These are phyloP conservation scores for Neonectria sp. DNA, from an alignment of 2,329 filamentous ascomycete species.

Conservation along the genomic window DNA sequence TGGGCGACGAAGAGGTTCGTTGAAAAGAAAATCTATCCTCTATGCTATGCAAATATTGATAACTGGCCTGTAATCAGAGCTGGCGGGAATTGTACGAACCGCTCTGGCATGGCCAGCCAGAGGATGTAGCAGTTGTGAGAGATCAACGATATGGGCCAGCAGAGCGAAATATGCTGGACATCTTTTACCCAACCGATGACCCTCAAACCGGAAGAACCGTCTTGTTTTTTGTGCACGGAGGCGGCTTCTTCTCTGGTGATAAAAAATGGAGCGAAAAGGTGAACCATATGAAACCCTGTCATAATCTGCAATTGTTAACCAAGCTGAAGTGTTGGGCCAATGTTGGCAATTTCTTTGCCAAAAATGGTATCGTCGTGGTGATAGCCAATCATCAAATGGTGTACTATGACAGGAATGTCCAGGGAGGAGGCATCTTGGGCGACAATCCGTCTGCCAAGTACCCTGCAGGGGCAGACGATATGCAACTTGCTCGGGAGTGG, in stretches of 20 bases:
- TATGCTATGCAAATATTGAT: too few relatives aligned
- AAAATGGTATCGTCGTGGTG: conserved; percentile 28
- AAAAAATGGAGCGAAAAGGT: conserved; percentile 33
- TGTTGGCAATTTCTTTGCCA: conserved; percentile 31
- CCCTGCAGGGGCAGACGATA: conserved; percentile 35
- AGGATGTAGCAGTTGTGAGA: not conserved
- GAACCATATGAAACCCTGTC: not conserved
- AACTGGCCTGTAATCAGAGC: not conserved
- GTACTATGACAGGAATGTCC: not conserved
- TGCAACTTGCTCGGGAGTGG: conserved; percentile 34
- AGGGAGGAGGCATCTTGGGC: not conserved
- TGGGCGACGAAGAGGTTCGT: not conserved
- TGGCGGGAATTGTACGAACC: conserved; percentile 14
- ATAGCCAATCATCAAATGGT: conserved; percentile 35
- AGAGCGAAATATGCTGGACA: conserved; percentile 5
- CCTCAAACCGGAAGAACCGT: not conserved
- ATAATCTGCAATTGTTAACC: too few relatives aligned
- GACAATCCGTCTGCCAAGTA: conserved; percentile 9
- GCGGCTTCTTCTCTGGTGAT: conserved; percentile 29
- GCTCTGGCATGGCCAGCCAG: not conserved
- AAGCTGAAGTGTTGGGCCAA: conserved; percentile 27
- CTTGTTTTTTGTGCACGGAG: conserved; percentile 10
- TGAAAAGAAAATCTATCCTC: too few relatives aligned
- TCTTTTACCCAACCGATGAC: not conserved
- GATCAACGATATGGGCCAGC: conserved; percentile 14